Conservation (phyloP, 2,329 filamentous ascomycete species). For the Claviceps sp. region DNA sequence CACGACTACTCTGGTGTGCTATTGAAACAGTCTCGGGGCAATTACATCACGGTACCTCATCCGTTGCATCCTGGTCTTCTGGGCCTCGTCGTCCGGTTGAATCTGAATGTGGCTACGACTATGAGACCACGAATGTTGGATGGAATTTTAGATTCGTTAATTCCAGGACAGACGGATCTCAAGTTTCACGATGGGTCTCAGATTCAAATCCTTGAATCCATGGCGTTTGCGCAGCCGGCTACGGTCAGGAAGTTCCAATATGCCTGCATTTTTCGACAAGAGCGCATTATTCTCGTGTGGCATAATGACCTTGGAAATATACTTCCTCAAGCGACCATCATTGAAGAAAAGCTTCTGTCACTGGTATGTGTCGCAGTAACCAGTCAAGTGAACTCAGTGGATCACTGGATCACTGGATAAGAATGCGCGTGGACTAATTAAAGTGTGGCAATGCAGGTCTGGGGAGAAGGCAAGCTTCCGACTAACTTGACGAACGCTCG, state of each 20-base stretch:
- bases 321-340: constrained; percentile 21
- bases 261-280: constrained; percentile 27
- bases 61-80: constrained; percentile 23
- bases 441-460: constrained; percentile 10
- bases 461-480: constrained; percentile 11
- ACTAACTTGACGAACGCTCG: constrained; percentile 9
- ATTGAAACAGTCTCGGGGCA: constrained; percentile 23
- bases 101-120: constrained; percentile 32
- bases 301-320: constrained; percentile 27
- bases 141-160: constrained; percentile 27
- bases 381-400: not conserved
- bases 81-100: constrained; percentile 29
- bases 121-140: constrained; percentile 34
- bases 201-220: constrained; percentile 31
- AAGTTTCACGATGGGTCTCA: constrained; percentile 27
- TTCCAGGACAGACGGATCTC: constrained; percentile 28
- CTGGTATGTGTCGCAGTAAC: constrained; percentile 7
- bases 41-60: constrained; percentile 28
- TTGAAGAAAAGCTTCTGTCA: constrained; percentile 21
- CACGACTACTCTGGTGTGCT: constrained; percentile 22
- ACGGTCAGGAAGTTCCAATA: constrained; percentile 29
- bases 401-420: too few species aligned
- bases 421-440: not conserved
- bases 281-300: constrained; percentile 29
- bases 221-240: constrained; percentile 23